Evolutionary conservation across 2,329 filamentous ascomycete species (phyloP), one percentile per base, ranked within the genome.

Genomic region (Talaromyces rugulosus): DNA sequence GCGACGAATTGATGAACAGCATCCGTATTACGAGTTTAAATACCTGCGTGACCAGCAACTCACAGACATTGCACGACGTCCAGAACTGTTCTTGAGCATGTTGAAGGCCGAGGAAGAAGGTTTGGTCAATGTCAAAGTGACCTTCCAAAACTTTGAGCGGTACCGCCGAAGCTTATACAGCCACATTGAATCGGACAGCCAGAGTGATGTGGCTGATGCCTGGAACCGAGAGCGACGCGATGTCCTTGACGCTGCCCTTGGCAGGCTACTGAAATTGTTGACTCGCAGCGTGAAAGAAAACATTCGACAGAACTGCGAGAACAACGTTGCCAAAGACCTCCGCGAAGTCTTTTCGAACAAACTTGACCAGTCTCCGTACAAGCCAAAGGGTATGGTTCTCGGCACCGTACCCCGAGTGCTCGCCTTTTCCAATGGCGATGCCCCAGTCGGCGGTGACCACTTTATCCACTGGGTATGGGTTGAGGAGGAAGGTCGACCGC

Each of bases 21-120:
- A 98, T 71, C 92, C 92, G 0, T 98, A 96, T 76, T 98, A 98
- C 73, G 95, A 98, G 75, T 91, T 99, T 80, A 96, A 99, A 76
- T 99, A 99, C 69, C 83, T 99, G 23, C 87, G 92, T 66, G 92
- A 95, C 69, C 93, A 97, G 75, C 90, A 91, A 7, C 89, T 97
- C 64, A 81, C 82, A 50, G 90, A 95, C 67, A 85, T 98, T 63
- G 89, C 92, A 2, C 86, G 87, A 58, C 88, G 90, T 59, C 95
- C 95, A 1, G 93, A 97, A 66, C 82, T 96, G 30, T 99, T 95
- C 74, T 80, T 99, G 61, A 94, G 96, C 78, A 99, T 99, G 95
- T 87, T 98, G 75, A 96, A 92, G 74, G 95, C 95, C 1, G 95
- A 99, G 75, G 90, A 95, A 70, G 95, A 99, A 74, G 93, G 94